phyloP scores from a whole-genome alignment of 768 basidiomycete species.

The Mycena galericulata region DNA sequence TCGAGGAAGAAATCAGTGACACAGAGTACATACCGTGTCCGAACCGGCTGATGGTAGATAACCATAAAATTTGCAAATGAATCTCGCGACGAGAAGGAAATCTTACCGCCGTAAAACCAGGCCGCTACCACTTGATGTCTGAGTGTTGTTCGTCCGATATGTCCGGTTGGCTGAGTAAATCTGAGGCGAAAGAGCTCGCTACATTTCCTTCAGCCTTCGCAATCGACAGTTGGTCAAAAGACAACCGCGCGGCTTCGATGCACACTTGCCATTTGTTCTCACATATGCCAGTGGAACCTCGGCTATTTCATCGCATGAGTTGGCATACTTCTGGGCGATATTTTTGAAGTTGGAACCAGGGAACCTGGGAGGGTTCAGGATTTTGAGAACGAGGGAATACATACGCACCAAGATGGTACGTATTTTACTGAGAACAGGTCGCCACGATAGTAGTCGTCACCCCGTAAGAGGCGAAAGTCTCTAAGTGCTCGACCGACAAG shows the following conservation, averaged over 20 bases:
- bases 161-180: constrained; percentile 44
- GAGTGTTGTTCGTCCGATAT: constrained; percentile 47
- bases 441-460: constrained; percentile 18
- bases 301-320: constrained; percentile 56
- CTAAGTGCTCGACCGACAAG: background rate
- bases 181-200: constrained; percentile 45
- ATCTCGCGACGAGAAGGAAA: background rate
- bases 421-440: constrained; percentile 10
- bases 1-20: background rate
- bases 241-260: background rate
- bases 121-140: constrained; percentile 59
- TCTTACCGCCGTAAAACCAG: constrained; percentile 55
- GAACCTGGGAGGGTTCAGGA: constrained; percentile 68
- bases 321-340: constrained; percentile 58
- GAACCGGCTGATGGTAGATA: constrained; percentile 47
- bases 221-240: background rate
- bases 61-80: too few species aligned
- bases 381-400: too few species aligned
- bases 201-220: constrained; percentile 48
- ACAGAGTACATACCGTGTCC: constrained; percentile 46
- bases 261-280: constrained; percentile 55
- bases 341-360: constrained; percentile 67
- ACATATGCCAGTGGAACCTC: constrained; percentile 59
- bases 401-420: too few species aligned
- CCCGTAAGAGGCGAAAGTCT: constrained; percentile 19